These are phyloP conservation scores for Didymella segeticola DNA, from an alignment of 2,329 filamentous ascomycete species.

Conservation along the genomic window DNA sequence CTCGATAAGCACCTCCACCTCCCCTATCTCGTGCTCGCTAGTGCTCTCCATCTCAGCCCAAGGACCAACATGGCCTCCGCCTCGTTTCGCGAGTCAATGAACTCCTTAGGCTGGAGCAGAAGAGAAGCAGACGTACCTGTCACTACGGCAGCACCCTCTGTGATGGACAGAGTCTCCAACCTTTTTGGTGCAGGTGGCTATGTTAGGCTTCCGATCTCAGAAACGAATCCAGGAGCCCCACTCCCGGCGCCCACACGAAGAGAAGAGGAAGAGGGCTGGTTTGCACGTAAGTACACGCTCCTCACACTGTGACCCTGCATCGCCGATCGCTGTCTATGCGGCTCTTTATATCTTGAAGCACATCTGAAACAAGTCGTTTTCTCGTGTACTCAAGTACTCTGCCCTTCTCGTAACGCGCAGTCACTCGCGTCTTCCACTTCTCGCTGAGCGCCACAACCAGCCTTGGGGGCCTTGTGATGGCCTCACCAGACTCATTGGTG, in stretches of 20 bases:
- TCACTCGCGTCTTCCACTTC: constrained; percentile 15
- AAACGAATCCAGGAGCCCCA: constrained; percentile 76
- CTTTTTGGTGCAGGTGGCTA: constrained; percentile 85
- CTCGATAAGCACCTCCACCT: constrained; percentile 8
- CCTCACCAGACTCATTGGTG: constrained; percentile 29
- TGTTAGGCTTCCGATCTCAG: constrained; percentile 86
- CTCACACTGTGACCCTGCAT: constrained; percentile 29
- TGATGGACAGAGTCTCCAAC: constrained; percentile 81
- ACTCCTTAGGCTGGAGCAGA: constrained; percentile 92
- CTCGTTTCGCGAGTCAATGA: constrained; percentile 93
- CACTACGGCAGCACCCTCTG: constrained; percentile 74
- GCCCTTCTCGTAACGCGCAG: constrained; percentile 20
- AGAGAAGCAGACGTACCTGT: constrained; percentile 78
- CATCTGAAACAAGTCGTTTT: constrained; percentile 16
- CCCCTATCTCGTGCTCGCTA: too few relatives aligned
- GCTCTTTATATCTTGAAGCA: constrained; percentile 16
- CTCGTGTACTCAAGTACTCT: constrained; percentile 23
- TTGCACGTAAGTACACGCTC: constrained; percentile 77
- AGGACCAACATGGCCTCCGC: constrained; percentile 74
- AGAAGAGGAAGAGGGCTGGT: constrained; percentile 95
- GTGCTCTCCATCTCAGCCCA: constrained; percentile 3
- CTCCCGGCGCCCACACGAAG: constrained; percentile 82
- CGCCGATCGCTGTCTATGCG: constrained; percentile 8
- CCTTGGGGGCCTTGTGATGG: constrained; percentile 36
- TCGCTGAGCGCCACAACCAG: constrained; percentile 18